Base-by-base conservation (phyloP, 1,284 basidiomycete genomes). In the Bondarzewia mesenterica region DNA sequence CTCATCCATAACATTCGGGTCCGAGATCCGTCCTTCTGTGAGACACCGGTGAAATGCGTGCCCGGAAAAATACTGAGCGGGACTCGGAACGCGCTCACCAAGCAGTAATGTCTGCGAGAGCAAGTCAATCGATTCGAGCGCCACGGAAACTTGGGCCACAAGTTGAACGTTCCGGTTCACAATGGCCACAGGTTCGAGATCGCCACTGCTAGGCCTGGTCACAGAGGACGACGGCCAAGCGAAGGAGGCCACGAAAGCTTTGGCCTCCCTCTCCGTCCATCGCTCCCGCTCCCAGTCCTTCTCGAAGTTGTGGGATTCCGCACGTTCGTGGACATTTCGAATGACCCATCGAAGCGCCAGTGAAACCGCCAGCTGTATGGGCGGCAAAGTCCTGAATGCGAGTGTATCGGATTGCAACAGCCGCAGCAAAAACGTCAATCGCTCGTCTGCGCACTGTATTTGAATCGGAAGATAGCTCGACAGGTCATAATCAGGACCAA, bases 211-310 rank as follows among this genome's bases (percentile, higher is more conserved):
- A 39, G 41, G 37, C 43, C 48, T 35, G 21, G 8, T 21, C 12
- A 10, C 38, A 8, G n/a, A 16, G 38, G 38, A 16, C 10, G 38
- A 40, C 12, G 52, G 32, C 62, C 62, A 66, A 39, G 59, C 53
- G 55, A 80, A 73, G 10, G 77, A 71, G 1, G 73, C 68, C 21
- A 92, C 68, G 53, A 88, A 74, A n/a, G 80, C 79, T 4, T 63
- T 69, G 2, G 78, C 80, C 60, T 93, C 90, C 14, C 62, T 64
- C 44, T 65, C 68, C 1, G 80, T 83, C 89, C 89, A 93, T 42
- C 74, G 72, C 59, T 84, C 82, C 51, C 70, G 71, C 51, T 80
- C 73, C 26, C 75, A 70, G 18, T 78, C 78, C 56, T 72, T 78
- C 52, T 66, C 76, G 18, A 64, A 60, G 0, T 56, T 65, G 18